phyloP scores from a whole-genome alignment of 176 grass and related monocot genomes.

The bread wheat (Triticum aestivum) region IWGSC_CS_RefSeq_v2.1 NC_057804.1:50623675-50624174 shows the following conservation, averaged over 20 bases:
- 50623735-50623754: background rate
- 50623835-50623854: conserved; percentile 3
- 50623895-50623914: too few species aligned
- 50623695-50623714: background rate
- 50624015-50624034: background rate
- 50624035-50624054: background rate
- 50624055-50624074: background rate
- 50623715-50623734: background rate
- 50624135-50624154: background rate
- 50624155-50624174: background rate
- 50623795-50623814: background rate
- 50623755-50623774: background rate
- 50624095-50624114: background rate
- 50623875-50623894: too few species aligned
- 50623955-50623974: background rate
- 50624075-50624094: background rate
- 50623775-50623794: conserved; percentile 11
- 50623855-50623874: background rate
- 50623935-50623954: conserved; percentile 7
- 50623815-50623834: conserved; percentile 7
- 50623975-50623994: background rate
- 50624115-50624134: background rate
- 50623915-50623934: too few species aligned
- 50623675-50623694: background rate
- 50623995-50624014: background rate